Percentiles rank a stretch among this genome's conserved stretches.
Evolutionary conservation across 2,329 filamentous ascomycete species (phyloP).

Genomic region (Arthrinium phaeospermum): DNA sequence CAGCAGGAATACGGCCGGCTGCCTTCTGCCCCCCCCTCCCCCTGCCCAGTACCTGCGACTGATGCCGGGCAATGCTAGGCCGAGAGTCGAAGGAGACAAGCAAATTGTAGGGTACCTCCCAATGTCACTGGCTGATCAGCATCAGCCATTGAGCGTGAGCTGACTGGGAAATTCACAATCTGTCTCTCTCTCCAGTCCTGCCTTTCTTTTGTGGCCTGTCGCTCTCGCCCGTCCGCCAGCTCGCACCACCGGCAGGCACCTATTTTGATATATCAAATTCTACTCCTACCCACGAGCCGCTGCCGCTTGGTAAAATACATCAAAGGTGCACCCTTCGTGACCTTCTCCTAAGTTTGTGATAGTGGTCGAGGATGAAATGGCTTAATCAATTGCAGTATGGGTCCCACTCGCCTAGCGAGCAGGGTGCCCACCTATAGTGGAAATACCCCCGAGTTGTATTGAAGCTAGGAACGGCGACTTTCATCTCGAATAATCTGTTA

Average conservation of each 20-base stretch:
- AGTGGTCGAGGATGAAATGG: neutral
- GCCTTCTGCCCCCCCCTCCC: neutral
- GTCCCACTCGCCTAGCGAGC: neutral
- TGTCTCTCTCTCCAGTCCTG: neutral
- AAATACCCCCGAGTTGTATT: conserved; percentile 17
- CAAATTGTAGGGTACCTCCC: conserved; percentile 9
- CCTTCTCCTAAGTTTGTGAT: neutral
- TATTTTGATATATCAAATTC: neutral
- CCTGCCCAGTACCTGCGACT: neutral
- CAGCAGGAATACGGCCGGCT: conserved; percentile 6
- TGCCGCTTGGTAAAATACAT: neutral
- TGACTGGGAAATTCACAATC: conserved; percentile 10
- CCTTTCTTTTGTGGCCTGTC: neutral
- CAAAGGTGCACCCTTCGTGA: neutral
- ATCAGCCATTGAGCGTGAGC: neutral
- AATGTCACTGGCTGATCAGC: conserved; percentile 11
- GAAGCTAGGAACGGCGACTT: conserved; percentile 6
- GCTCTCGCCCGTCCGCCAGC: neutral
- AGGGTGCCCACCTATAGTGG: conserved; percentile 9
- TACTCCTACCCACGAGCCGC: neutral
- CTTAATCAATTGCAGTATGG: neutral
- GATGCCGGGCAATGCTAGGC: conserved; percentile 16
- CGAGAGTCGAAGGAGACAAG: conserved; percentile 6
- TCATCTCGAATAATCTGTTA: conserved; percentile 12
- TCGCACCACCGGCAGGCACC: neutral